Conservation (phyloP, 2,329 filamentous ascomycete genomes). For the Chaetomium sp. region DNA sequence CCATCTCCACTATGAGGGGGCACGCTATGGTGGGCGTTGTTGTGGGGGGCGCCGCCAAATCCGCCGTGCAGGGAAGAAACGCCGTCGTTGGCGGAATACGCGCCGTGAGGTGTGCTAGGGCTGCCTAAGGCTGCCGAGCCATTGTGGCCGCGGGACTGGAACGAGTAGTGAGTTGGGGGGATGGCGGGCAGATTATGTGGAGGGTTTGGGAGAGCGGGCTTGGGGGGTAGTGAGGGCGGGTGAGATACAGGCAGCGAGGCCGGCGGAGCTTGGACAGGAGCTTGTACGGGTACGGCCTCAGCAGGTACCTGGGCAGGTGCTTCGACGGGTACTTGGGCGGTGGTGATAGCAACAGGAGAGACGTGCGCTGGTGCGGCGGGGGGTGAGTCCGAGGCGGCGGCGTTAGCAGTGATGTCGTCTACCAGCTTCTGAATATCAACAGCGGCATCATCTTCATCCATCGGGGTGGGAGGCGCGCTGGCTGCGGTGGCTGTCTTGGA, state of each 20-base stretch:
- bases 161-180: constrained; percentile 20
- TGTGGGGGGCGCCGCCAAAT: constrained; percentile 11
- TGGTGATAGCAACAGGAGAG: constrained; percentile 6
- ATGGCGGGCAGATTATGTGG: constrained; percentile 17
- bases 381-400: constrained; percentile 17
- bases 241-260: constrained; percentile 20
- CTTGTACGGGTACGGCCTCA: no score
- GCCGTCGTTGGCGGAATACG: constrained; percentile 18
- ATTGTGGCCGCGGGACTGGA: constrained; percentile 16
- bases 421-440: constrained; percentile 33
- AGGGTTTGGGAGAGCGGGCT: constrained; percentile 25
- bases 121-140: constrained; percentile 6
- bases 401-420: constrained; percentile 30
- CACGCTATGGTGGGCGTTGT: constrained; percentile 14
- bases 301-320: no score
- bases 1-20: constrained; percentile 9
- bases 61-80: constrained; percentile 19
- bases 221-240: constrained; percentile 27
- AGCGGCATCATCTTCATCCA: constrained; percentile 23
- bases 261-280: constrained; percentile 13
- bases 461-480: constrained; percentile 8
- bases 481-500: constrained; percentile 10
- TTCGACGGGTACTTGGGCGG: no score
- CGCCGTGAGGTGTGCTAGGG: constrained; percentile 14
- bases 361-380: constrained; percentile 16